phyloP scores from a whole-genome alignment of 2,329 filamentous ascomycete species.

The Cladosporium colombiae region DNA sequence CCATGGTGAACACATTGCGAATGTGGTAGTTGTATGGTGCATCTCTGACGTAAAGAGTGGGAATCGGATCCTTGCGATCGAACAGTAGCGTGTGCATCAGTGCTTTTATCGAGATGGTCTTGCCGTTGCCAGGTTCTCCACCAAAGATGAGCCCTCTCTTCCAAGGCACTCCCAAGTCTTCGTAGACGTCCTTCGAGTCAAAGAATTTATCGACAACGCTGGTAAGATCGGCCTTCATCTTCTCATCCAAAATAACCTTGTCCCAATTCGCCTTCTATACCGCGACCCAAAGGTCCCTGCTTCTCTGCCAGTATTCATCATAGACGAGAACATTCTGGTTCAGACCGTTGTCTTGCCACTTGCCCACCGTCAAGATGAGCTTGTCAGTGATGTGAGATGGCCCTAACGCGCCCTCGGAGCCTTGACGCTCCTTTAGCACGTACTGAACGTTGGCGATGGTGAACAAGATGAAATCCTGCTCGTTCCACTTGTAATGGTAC shows the following conservation, averaged over 20 bases:
- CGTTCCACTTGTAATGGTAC: constrained; percentile 42
- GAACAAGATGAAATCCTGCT: constrained; percentile 45
- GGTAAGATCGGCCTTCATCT: constrained; percentile 46
- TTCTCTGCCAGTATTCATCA: constrained; percentile 45
- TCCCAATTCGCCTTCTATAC: constrained; percentile 47
- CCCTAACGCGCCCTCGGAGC: constrained; percentile 36
- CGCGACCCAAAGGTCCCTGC: constrained; percentile 41
- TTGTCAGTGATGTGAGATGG: constrained; percentile 41
- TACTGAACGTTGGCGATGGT: constrained; percentile 41
- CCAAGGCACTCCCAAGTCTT: constrained; percentile 49
- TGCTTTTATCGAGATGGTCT: constrained; percentile 48
- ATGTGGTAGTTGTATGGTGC: constrained; percentile 47
- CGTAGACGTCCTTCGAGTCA: constrained; percentile 41
- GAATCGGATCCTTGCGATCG: constrained; percentile 39
- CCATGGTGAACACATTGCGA: constrained; percentile 57
- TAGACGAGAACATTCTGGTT: constrained; percentile 47
- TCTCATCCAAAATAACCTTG: constrained; percentile 49
- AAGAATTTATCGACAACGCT: constrained; percentile 46
- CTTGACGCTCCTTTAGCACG: constrained; percentile 41
- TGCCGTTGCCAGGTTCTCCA: constrained; percentile 44
- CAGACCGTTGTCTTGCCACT: constrained; percentile 39
- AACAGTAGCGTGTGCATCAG: constrained; percentile 42
- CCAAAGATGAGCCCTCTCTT: constrained; percentile 49
- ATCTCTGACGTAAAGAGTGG: constrained; percentile 44
- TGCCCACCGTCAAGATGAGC: constrained; percentile 42